These are phyloP conservation scores for Corymbia maculata DNA, from an alignment of 345 rosid species.

Conservation along the genomic window DNA sequence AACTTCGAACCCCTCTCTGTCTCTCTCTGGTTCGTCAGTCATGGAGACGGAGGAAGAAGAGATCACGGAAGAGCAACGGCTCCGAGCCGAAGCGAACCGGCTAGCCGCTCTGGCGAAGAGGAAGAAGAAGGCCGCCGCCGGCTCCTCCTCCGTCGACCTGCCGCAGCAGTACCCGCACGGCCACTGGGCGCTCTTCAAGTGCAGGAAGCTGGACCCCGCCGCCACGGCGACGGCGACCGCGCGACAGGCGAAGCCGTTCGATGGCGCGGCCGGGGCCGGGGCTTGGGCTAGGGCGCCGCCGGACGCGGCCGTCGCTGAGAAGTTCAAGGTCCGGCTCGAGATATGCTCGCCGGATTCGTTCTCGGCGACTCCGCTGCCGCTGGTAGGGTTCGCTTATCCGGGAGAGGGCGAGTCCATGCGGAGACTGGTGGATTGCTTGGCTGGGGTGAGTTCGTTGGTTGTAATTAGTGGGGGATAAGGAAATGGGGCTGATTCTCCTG, in stretches of 20 bases:
- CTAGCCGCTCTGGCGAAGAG: slow-evolving; percentile 50
- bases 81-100: slow-evolving; percentile 50
- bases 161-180: not conserved
- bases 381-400: slow-evolving; percentile 43
- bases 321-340: slow-evolving; percentile 68
- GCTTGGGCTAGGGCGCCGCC: not conserved
- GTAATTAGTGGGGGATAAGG: not conserved
- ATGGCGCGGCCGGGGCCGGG: not conserved
- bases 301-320: slow-evolving; percentile 12
- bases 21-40: not conserved
- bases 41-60: slow-evolving; percentile 10
- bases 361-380: slow-evolving; percentile 41
- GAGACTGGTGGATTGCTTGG: slow-evolving; percentile 36
- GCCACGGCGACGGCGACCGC: not conserved
- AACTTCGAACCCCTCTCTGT: not conserved
- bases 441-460: slow-evolving; percentile 30
- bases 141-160: slow-evolving; percentile 17
- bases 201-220: slow-evolving; percentile 35
- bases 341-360: slow-evolving; percentile 85
- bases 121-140: slow-evolving; percentile 32
- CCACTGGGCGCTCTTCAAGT: slow-evolving; percentile 60
- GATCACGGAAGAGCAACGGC: slow-evolving; percentile 47
- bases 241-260: not conserved
- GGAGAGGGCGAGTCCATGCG: slow-evolving; percentile 49
- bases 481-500: not conserved